Evolutionary conservation across 805 yeast species (phyloP).

Genomic region (Tetrapisispora taiwanensis): DNA sequence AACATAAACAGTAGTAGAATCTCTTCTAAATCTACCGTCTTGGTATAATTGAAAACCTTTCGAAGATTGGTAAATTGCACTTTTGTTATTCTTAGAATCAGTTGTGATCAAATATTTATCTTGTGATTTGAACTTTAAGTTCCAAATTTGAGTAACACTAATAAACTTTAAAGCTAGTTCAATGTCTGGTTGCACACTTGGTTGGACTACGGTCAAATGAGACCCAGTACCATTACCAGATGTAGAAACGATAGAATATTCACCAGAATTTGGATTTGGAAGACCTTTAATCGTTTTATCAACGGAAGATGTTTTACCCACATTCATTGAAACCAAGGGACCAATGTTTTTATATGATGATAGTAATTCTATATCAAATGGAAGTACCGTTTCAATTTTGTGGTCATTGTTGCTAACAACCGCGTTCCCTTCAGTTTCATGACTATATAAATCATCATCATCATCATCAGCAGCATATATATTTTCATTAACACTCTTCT

Average conservation of each 20-base stretch:
- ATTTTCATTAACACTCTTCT: constrained; percentile 21
- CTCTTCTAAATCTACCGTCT: constrained; percentile 52
- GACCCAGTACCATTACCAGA: constrained; percentile 54
- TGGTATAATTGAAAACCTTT: constrained; percentile 53
- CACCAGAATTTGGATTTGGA: constrained; percentile 56
- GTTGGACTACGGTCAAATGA: constrained; percentile 51
- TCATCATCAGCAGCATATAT: constrained; percentile 28
- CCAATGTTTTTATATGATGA: constrained; percentile 60
- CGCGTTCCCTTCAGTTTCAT: constrained; percentile 20
- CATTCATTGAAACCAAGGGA: constrained; percentile 57
- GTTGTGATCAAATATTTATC: constrained; percentile 63
- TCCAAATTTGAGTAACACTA: constrained; percentile 69
- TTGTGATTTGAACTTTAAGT: constrained; percentile 36
- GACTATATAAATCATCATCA: constrained; percentile 23
- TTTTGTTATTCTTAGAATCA: constrained; percentile 49
- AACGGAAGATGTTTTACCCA: constrained; percentile 47
- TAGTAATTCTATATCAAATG: constrained; percentile 34
- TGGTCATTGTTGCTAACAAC: constrained; percentile 7
- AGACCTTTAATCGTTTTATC: constrained; percentile 50
- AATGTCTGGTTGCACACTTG: constrained; percentile 58
- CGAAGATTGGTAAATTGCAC: constrained; percentile 57
- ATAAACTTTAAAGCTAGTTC: constrained; percentile 62
- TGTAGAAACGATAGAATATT: constrained; percentile 57
- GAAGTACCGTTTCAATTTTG: constrained; percentile 18
- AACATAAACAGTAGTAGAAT: constrained; percentile 55